phyloP scores from a whole-genome alignment of 352 stramenopile genomes.

The Phytophthora kernoviae region DNA sequence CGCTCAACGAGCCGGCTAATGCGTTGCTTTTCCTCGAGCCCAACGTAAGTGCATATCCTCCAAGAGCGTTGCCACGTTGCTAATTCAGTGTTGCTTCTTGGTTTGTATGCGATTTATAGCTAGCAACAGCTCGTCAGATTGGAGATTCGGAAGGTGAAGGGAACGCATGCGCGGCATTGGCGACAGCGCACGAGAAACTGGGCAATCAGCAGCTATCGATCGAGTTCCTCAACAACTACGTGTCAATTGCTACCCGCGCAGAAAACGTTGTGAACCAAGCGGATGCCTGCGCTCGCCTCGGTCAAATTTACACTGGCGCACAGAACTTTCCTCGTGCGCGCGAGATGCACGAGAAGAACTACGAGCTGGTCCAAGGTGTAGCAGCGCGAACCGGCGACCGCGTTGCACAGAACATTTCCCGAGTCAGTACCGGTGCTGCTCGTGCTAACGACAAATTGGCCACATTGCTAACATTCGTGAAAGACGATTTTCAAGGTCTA shows the following conservation, averaged over 20 bases:
- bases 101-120: conserved; percentile 24
- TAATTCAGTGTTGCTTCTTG: background rate
- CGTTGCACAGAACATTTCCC: conserved; percentile 61
- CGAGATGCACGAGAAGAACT: conserved; percentile 91
- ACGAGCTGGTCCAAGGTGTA: conserved; percentile 77
- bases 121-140: conserved; percentile 59
- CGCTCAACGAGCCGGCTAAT: conserved; percentile 58
- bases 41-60: conserved; percentile 45
- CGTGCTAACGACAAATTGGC: conserved; percentile 75
- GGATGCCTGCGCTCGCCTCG: conserved; percentile 84
- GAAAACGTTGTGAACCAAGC: conserved; percentile 89
- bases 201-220: conserved; percentile 82
- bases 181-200: conserved; percentile 84
- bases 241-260: conserved; percentile 74
- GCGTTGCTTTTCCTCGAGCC: conserved; percentile 85
- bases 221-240: conserved; percentile 89
- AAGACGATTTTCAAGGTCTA: conserved; percentile 68
- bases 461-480: conserved; percentile 65
- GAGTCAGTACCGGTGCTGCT: conserved; percentile 70
- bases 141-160: conserved; percentile 79
- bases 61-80: background rate
- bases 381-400: conserved; percentile 44
- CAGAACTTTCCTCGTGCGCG: conserved; percentile 82
- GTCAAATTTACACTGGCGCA: conserved; percentile 82
- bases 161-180: conserved; percentile 86